Evolutionary conservation across 768 basidiomycete species (phyloP), one percentile per base, ranked within the genome.

Genomic region (Amanita jacksonii): DNA sequence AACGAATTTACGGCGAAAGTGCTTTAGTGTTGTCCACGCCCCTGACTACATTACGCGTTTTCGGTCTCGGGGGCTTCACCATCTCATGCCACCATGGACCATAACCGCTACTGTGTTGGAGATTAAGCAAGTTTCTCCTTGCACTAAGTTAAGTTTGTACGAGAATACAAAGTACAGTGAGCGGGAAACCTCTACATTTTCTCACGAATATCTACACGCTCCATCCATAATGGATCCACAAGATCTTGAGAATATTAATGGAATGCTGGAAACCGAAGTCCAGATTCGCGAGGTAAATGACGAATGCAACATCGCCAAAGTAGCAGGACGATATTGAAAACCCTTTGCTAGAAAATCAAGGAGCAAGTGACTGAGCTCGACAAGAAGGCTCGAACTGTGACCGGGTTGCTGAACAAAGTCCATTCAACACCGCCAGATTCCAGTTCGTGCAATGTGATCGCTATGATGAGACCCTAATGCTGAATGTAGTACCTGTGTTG

Each of bases 351-450:
- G 87, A 85, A 77, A 79, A 82, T 90, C 62, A 83, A 76, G 53
- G 84, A 85, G 22, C 77, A 83, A 59, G 79, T 83, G 30, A 70
- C 69, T 19, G 76, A 80, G 54, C 66, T 89, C 2, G 86, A 89
- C 60, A 87, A 81, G 62, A 82, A 79, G 56, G 69, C 77, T 5
- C 74, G 87, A 13, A 69, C 69, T 3, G 79, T 87, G 68, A 67
- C 74, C n/a, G 84, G 83, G n/a, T 57, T 77, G 32, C 66, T 90
- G 43, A 87, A 84, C 65, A 83, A 76, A 52, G 77, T 89, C 9
- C 87, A 90, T 54, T 85, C 84, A 5, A 89, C 86, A 3, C 74
- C 76, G 5, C 55, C 66, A 3, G 63, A 71, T 36, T 67, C 72
- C 42, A 66, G 86, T 88, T 57, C 58, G 73, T 62, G 20, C 30